phyloP scores from a whole-genome alignment of 129 eudicot species.

The Flaveria brownii region DNA sequence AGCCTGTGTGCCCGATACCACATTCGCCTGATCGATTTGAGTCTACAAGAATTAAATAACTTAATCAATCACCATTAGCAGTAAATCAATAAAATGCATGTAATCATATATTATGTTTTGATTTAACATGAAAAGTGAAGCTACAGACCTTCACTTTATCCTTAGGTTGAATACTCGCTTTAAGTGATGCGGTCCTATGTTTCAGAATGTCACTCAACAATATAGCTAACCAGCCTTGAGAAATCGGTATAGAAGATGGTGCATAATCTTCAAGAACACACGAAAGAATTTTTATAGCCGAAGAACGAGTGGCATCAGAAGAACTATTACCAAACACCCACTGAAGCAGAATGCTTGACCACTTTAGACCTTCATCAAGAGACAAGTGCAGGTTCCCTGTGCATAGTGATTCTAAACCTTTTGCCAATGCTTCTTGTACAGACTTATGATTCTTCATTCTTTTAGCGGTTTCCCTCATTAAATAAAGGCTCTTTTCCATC shows the following conservation, averaged over 20 bases:
- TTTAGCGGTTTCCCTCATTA: constrained; percentile 83
- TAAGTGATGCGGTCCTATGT: constrained; percentile 46
- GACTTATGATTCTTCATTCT: constrained; percentile 61
- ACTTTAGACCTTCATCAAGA: constrained; percentile 81
- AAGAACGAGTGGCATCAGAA: constrained; percentile 59
- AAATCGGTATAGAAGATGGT: constrained; percentile 78
- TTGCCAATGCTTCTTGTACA: constrained; percentile 84
- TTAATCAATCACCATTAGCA: constrained; percentile 18
- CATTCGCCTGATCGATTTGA: constrained; percentile 73
- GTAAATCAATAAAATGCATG: background rate
- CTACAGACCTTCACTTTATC: constrained; percentile 86
- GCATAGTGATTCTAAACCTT: constrained; percentile 72
- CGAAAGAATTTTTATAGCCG: constrained; percentile 74
- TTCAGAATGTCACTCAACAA: constrained; percentile 65
- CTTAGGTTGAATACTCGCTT: constrained; percentile 56
- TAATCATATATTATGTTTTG: background rate
- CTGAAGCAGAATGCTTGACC: constrained; percentile 76
- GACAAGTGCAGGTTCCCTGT: constrained; percentile 66
- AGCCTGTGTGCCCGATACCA: constrained; percentile 67
- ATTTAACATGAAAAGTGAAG: background rate
- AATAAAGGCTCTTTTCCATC: constrained; percentile 76
- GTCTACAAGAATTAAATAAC: constrained; percentile 59
- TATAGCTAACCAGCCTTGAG: constrained; percentile 95
- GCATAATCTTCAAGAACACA: constrained; percentile 83
- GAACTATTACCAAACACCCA: constrained; percentile 77